Base-by-base conservation (phyloP, 805 yeast genomes). In the Candida maesae region DNA sequence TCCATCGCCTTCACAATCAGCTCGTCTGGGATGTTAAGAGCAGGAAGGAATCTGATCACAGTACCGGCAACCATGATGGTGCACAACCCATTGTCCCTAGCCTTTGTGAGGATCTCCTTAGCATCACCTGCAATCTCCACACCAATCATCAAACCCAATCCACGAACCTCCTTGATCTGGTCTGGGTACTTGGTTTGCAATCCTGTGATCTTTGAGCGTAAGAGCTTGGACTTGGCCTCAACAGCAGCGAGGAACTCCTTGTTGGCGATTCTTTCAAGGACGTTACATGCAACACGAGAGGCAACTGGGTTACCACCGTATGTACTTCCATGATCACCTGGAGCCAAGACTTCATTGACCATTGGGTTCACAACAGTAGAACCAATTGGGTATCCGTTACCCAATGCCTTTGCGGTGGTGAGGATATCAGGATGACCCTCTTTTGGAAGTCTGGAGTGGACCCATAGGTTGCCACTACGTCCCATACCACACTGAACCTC, bases 401-500 rank as follows among this genome's bases (percentile, higher is more conserved):
- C 99, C 35, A 93, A 70, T 3, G 98, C 97, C 64, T 93, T 93
- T 35, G 99, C 99, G 74, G 81, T 77, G 17, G 98, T 91, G 33
- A 91, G 62, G 43, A 93, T 87, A 63, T 93, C 99, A 2, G 99
- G 99, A 58, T 88, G 95, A 0, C 91, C 95, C 44, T 79, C 85
- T 35, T 68, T 62, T 29, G 93, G 90, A 36, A 84, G 68, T 44
- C 74, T 68, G 31, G 79, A 70, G 61, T 91, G 99, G 0, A 97
- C 95, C 99, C 99, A 91, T 29, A 93, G 68, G 46, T 77, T 75
- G 32, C 98, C 98, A 0, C 95, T 73, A 61, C 99, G 80, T 15
- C 96, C 96, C 53, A 91, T 72, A 14, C 99, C 99, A 71, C 96
- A 88, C 65, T 91, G 99, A 56, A 91, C 91, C 67, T 91, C 99